phyloP scores from a whole-genome alignment of 106 monocot genomes.

The Dioscorea alata region DNA sequence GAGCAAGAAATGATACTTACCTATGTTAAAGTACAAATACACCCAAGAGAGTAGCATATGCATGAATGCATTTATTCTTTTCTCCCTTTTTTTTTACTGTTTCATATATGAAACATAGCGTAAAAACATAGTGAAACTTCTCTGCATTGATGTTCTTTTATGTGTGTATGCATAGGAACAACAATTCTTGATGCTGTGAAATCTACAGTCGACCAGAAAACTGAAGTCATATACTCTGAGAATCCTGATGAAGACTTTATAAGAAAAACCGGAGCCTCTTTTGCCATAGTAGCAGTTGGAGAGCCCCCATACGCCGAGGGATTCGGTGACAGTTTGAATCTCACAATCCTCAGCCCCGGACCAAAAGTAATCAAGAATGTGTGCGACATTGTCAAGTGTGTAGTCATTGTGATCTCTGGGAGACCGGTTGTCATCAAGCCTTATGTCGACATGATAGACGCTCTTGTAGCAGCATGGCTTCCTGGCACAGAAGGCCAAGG shows the following conservation, averaged over 20 bases:
- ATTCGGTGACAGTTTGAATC: constrained; percentile 39
- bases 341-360: constrained; percentile 48
- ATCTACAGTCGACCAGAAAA: constrained; percentile 30
- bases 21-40: too few species aligned
- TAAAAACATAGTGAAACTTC: background rate
- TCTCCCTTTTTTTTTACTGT: background rate
- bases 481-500: constrained; percentile 70
- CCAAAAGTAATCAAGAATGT: constrained; percentile 37
- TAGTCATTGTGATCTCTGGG: constrained; percentile 58
- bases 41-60: too few species aligned
- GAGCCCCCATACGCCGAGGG: constrained; percentile 41
- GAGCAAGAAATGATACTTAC: too few species aligned
- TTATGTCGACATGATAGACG: constrained; percentile 37
- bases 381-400: constrained; percentile 46
- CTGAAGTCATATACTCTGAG: constrained; percentile 51
- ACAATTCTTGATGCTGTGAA: constrained; percentile 60
- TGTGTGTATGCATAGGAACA: constrained; percentile 32
- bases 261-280: constrained; percentile 22
- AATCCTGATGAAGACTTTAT: constrained; percentile 30
- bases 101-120: background rate
- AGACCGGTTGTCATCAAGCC: constrained; percentile 67
- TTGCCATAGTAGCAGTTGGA: constrained; percentile 44
- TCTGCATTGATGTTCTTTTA: background rate
- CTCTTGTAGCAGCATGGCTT: constrained; percentile 73
- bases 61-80: background rate